phyloP scores from a whole-genome alignment of 441 rosid genomes.

The Eutrema salsugineum region DNA sequence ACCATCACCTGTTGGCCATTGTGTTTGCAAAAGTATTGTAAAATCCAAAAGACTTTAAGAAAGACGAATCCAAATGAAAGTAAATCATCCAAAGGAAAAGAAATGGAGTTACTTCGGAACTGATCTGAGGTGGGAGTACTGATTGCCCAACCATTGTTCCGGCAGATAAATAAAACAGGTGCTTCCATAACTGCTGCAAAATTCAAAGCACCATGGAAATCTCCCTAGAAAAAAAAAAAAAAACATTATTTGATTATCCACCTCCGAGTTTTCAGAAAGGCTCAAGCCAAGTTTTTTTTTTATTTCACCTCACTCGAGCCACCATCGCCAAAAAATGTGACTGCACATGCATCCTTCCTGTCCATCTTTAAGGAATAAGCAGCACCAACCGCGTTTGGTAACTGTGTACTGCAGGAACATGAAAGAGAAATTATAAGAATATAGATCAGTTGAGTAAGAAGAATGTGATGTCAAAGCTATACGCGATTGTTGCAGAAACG shows the following conservation, averaged over 20 bases:
- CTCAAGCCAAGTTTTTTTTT: neutral
- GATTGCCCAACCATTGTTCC: conserved; percentile 97
- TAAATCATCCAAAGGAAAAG: neutral
- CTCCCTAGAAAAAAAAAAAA: conserved; percentile 53
- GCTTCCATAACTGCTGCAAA: conserved; percentile 89
- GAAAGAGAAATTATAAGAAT: neutral
- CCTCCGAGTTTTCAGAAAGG: neutral
- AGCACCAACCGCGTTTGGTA: conserved; percentile 95
- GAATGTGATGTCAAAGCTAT: conserved; percentile 1
- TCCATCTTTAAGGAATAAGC: conserved; percentile 96
- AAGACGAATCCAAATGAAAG: neutral
- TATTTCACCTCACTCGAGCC: conserved; percentile 74
- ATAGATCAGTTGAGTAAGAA: neutral
- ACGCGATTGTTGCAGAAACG: conserved; percentile 83
- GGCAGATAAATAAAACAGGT: conserved; percentile 80
- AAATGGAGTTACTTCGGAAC: conserved; percentile 61
- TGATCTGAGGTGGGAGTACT: conserved; percentile 88
- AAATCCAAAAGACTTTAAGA: neutral
- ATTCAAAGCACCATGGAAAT: conserved; percentile 87
- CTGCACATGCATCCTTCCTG: conserved; percentile 61
- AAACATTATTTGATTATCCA: neutral
- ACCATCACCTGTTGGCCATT: conserved; percentile 69
- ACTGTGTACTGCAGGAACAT: conserved; percentile 59
- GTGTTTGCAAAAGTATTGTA: neutral
- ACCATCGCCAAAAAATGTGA: conserved; percentile 82